Percentiles rank a stretch among this genome's conserved stretches.
Conservation (phyloP, 768 basidiomycete genomes). For the Amanita muscaria region DNA sequence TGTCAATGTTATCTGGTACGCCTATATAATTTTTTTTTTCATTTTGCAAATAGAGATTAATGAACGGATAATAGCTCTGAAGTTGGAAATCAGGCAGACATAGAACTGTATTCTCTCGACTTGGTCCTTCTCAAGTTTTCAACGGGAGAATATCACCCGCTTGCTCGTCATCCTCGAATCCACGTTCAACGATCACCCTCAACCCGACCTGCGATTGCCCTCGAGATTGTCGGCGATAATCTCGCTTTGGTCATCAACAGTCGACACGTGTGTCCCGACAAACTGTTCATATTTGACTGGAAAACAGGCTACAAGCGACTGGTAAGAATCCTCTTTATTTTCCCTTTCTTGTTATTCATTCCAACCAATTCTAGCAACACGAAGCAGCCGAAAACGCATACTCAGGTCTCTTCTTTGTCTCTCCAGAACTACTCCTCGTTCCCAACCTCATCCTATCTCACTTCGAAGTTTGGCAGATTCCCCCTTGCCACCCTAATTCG, state of each 20-base stretch:
- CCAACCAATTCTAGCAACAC: constrained; percentile 11
- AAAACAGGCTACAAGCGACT: constrained; percentile 26
- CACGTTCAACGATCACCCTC: constrained; percentile 18
- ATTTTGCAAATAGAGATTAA: background rate
- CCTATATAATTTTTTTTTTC: constrained; percentile 7
- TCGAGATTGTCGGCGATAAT: constrained; percentile 38
- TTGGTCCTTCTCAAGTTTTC: constrained; percentile 15
- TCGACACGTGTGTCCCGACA: constrained; percentile 15
- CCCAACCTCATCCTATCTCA: constrained; percentile 22
- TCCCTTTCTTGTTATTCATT: background rate
- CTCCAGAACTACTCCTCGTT: constrained; percentile 23
- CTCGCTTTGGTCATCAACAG: constrained; percentile 28
- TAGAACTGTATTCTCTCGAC: constrained; percentile 3
- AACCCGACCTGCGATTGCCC: constrained; percentile 25
- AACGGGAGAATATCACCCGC: constrained; percentile 21
- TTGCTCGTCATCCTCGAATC: constrained; percentile 21
- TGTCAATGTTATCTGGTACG: constrained; percentile 31
- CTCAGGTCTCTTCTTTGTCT: constrained; percentile 25
- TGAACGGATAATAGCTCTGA: background rate
- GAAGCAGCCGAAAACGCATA: constrained; percentile 20
- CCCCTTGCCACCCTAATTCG: constrained; percentile 9
- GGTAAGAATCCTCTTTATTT: constrained; percentile 18
- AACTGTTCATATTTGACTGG: constrained; percentile 38
- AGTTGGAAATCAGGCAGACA: background rate
- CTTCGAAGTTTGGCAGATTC: constrained; percentile 31